Conservation (phyloP, 2,329 filamentous ascomycete genomes). For the Metarhizium anisopliae region DNA sequence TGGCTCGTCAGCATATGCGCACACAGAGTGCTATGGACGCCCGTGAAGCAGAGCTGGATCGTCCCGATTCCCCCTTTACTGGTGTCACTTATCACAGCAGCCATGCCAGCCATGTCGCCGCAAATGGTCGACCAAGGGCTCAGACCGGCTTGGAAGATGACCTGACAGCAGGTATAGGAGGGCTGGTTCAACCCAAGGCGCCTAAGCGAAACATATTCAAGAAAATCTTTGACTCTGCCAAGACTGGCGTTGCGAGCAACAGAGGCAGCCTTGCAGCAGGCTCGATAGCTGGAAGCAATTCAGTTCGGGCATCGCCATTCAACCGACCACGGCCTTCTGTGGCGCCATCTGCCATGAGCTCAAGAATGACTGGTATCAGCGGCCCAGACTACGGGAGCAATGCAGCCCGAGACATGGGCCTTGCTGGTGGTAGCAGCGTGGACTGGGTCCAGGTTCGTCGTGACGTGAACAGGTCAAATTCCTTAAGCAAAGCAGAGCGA, state of each 20-base stretch:
- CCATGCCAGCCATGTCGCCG: slow-evolving; percentile 52
- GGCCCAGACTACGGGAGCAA: slow-evolving; percentile 33
- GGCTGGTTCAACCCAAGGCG: slow-evolving; percentile 64
- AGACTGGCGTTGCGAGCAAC: slow-evolving; percentile 84
- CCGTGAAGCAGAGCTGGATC: slow-evolving; percentile 44
- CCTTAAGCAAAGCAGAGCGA: slow-evolving; percentile 79
- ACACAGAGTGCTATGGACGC: slow-evolving; percentile 58
- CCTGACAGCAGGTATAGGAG: slow-evolving; percentile 62
- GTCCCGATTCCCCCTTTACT: slow-evolving; percentile 58
- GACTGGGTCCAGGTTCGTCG: slow-evolving; percentile 98
- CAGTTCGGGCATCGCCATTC: slow-evolving; percentile 33
- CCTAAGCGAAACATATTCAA: slow-evolving; percentile 90
- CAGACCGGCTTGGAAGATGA: slow-evolving; percentile 60
- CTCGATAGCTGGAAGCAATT: slow-evolving; percentile 30
- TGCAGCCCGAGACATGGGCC: slow-evolving; percentile 61
- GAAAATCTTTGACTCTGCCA: slow-evolving; percentile 88
- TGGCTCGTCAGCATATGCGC: slow-evolving; percentile 65
- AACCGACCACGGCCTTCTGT: slow-evolving; percentile 27
- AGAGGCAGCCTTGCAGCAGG: slow-evolving; percentile 70
- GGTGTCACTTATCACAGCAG: slow-evolving; percentile 88
- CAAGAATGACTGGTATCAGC: slow-evolving; percentile 25
- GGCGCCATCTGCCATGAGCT: slow-evolving; percentile 37
- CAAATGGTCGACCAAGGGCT: slow-evolving; percentile 48
- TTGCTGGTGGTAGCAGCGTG: slow-evolving; percentile 44
- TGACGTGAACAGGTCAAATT: slow-evolving; percentile 92